Evolutionary conservation across 2,329 filamentous ascomycete species (phyloP), one percentile per base, ranked within the genome.

Genomic region (Fusarium zealandicum): DNA sequence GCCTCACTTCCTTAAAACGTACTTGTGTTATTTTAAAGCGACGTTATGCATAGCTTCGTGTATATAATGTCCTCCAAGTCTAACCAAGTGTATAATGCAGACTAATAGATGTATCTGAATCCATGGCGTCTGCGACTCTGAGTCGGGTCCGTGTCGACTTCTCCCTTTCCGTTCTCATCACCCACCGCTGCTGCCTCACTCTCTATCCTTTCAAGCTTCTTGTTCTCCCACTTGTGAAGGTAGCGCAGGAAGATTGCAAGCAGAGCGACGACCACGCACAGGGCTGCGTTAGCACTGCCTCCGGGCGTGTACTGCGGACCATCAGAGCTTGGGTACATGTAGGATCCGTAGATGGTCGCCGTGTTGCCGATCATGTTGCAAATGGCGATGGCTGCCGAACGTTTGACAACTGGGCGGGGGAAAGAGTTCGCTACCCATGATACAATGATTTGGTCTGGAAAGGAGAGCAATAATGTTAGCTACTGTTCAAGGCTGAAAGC

Each of bases 351-450:
- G 32, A 80, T 79, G 41, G 73, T 78, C 1, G 77, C 77, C 8
- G 72, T 82, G 68, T 88, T 89, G 0, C 87, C 88, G 35, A 90
- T 76, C 61, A 88, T 73, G 65, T 89, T 89, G 40, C 87, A 74
- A n/a, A 90, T 79, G 8, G 87, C 83, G 44, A 90, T 87, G 4
- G 81, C 81, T 2, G 82, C 82, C 5, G 88, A 88, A 2, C 87
- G 81, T 40, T 88, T 85, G 2, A 86, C 87, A 2, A 88, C 71
- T 2, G 89, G 87, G 70, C 88, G 89, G 0, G 88, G 87, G 30
- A 92, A 81, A 8, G 89, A 87, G 58, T 90, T 89, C 4, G 85
- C 84, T 28, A 91, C 85, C 64, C 82, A 83, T 0, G 87, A 84
- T 38, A 91, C 87, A 18, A 91, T 82, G 54, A 82, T 81, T 58